Conservation (phyloP, 495 filamentous ascomycete species). For the Lasiosphaeriaceae sp. region DNA sequence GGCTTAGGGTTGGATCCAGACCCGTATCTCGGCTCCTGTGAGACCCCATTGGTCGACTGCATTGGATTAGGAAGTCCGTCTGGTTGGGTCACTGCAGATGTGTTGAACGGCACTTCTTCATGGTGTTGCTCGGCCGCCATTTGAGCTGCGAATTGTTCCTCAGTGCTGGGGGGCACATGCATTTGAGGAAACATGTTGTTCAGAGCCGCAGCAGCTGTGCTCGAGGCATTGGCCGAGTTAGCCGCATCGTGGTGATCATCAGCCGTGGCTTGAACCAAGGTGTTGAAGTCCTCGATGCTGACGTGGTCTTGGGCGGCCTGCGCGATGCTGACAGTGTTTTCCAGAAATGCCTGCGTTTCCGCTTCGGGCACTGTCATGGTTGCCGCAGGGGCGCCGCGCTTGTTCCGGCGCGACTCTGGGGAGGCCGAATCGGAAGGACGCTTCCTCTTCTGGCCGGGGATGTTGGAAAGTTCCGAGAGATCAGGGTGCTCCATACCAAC, state of each 20-base stretch:
- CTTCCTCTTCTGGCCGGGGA: conserved; percentile 45
- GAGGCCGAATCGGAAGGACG: conserved; percentile 38
- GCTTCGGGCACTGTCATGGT: conserved; percentile 34
- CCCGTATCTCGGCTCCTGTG: conserved; percentile 20
- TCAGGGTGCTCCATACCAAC: conserved; percentile 41
- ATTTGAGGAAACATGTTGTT: conserved; percentile 63
- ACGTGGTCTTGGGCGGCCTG: conserved; percentile 41
- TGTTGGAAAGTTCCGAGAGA: conserved; percentile 22
- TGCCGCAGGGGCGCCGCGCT: conserved; percentile 39
- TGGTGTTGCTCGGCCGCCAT: conserved; percentile 22
- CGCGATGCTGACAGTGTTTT: conserved; percentile 43
- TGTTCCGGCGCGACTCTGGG: conserved; percentile 41
- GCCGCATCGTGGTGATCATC: conserved; percentile 41
- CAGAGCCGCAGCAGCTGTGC: conserved; percentile 66
- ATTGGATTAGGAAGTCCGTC: conserved; percentile 40
- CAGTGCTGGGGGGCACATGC: conserved; percentile 67
- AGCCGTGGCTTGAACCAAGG: conserved; percentile 44
- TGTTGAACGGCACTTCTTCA: conserved; percentile 29
- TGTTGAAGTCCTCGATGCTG: conserved; percentile 45
- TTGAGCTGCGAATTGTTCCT: conserved; percentile 57
- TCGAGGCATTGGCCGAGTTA: conserved; percentile 51
- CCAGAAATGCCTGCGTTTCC: conserved; percentile 38
- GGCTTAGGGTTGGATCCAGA: conserved; percentile 57
- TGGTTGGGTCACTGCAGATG: conserved; percentile 37
- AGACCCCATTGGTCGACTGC: conserved; percentile 30